Conservation (phyloP, 805 yeast species). For the Wickerhamomyces alni region DNA sequence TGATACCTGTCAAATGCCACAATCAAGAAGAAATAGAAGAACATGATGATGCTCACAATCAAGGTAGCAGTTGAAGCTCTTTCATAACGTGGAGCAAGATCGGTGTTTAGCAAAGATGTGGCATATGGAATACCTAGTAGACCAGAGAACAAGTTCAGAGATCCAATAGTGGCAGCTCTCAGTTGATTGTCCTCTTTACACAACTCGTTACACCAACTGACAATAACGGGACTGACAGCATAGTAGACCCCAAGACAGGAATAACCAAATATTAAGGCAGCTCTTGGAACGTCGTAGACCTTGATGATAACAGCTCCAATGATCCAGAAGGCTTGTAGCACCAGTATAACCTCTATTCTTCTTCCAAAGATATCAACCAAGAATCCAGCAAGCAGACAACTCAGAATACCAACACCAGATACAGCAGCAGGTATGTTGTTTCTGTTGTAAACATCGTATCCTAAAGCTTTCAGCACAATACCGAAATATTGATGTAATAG, state of each 20-base stretch:
- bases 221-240: slow-evolving; percentile 15
- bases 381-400: slow-evolving; percentile 14
- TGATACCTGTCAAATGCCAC: slow-evolving; percentile 2
- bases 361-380: slow-evolving; percentile 16
- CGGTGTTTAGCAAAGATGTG: background rate
- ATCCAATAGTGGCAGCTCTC: slow-evolving; percentile 3
- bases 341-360: slow-evolving; percentile 10
- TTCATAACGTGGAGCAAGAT: slow-evolving; percentile 1
- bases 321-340: slow-evolving; percentile 7
- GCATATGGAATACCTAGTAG: background rate
- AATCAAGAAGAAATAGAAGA: background rate
- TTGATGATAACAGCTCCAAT: slow-evolving; percentile 13
- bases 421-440: slow-evolving; percentile 19
- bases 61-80: background rate
- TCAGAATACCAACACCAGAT: slow-evolving; percentile 16
- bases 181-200: slow-evolving; percentile 3
- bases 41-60: background rate
- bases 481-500: slow-evolving; percentile 9
- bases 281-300: slow-evolving; percentile 13
- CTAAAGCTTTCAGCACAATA: slow-evolving; percentile 16
- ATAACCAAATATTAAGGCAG: slow-evolving; percentile 13
- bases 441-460: slow-evolving; percentile 18
- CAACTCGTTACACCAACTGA: slow-evolving; percentile 4
- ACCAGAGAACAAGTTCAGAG: slow-evolving; percentile 1
- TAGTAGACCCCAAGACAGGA: slow-evolving; percentile 11